Base-by-base conservation (phyloP, 2,329 filamentous ascomycete genomes). In the Hymenoscyphus occultus region DNA sequence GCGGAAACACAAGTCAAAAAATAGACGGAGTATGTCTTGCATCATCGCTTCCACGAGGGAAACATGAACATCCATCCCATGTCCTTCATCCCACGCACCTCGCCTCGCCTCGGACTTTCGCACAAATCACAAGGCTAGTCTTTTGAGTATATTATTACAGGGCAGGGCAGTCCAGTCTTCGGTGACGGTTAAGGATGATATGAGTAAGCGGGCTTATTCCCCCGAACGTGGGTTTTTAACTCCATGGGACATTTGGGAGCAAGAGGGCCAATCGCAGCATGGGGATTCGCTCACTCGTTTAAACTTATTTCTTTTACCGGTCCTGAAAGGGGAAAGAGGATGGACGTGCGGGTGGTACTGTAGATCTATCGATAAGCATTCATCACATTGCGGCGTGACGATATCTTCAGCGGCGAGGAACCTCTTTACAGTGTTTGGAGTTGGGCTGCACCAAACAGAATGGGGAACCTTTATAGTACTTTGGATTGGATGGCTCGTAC, bases 361-460 rank as follows among this genome's bases (percentile, higher is more conserved):
- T 51, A 51, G 45, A 51, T 51, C 45, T 51, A 51, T 51, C 45
- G 45, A 51, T 51, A 51, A 51, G 45, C 45, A 51, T 51, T 7
- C 45, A 22, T 51, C 45, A 51, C 42, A 16, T 48, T n/a, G 16
- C 42, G 9, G 5, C 35, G 35, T 35, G 35, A 10, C 35, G 35
- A 48, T 13, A 51, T 51, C 45, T 51, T 51, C 45, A 51, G 45
- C 19, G 19, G n/a, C n/a, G 45, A 22, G 45, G 7, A 48, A 22
- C 19, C 3, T 51, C 35, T 10, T 28, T 28, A 28, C 28, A 2
- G 28, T 28, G 28, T 28, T 28, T 28, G 28, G 28, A 28, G 28
- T 28, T 28, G 28, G 28, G 28, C 28, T 28, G 28, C 28, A 28
- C 28, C 3, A 28, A 28, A 28, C 28, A 28, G 28, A 28, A 28